Evolutionary conservation across 2,329 filamentous ascomycete genomes (phyloP).

Genomic region (Corinectria fuckeliana): DNA sequence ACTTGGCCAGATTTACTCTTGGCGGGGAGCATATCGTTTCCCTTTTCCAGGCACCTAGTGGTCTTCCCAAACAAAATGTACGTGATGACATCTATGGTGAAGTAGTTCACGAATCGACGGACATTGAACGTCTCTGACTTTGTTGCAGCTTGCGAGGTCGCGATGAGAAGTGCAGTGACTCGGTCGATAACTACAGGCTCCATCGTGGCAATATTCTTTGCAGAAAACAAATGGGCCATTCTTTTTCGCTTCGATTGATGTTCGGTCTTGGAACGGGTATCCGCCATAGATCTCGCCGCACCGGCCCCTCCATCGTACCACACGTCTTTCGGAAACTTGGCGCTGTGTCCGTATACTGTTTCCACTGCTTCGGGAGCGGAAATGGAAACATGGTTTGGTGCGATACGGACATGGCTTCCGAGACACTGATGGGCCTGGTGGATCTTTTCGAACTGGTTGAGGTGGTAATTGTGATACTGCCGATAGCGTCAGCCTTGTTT

Average conservation of each 20-base stretch:
- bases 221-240: slow-evolving; percentile 12
- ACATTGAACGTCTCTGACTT: not conserved
- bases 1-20: not conserved
- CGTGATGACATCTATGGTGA: slow-evolving; percentile 14
- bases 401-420: slow-evolving; percentile 15
- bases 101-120: slow-evolving; percentile 8
- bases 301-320: slow-evolving; percentile 16
- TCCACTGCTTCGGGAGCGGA: not conserved
- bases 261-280: slow-evolving; percentile 4
- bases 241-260: slow-evolving; percentile 18
- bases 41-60: too few relatives aligned
- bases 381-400: slow-evolving; percentile 16
- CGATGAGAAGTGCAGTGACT: too few relatives aligned
- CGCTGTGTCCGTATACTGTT: slow-evolving; percentile 13
- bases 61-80: not conserved
- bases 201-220: not conserved
- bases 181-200: not conserved
- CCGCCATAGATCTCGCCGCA: not conserved
- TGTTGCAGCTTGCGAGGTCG: too few relatives aligned
- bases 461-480: not conserved
- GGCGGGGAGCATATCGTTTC: not conserved
- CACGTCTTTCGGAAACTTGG: slow-evolving; percentile 10
- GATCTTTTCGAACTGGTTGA: slow-evolving; percentile 5
- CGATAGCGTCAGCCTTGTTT: too few relatives aligned
- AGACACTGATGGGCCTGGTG: slow-evolving; percentile 6